A percentile compares a stretch with the other conserved stretches of the same genome.
These are phyloP conservation scores for Talaromyces amestolkiae DNA, from an alignment of 2,329 filamentous ascomycete genomes.

Conservation along the genomic window DNA sequence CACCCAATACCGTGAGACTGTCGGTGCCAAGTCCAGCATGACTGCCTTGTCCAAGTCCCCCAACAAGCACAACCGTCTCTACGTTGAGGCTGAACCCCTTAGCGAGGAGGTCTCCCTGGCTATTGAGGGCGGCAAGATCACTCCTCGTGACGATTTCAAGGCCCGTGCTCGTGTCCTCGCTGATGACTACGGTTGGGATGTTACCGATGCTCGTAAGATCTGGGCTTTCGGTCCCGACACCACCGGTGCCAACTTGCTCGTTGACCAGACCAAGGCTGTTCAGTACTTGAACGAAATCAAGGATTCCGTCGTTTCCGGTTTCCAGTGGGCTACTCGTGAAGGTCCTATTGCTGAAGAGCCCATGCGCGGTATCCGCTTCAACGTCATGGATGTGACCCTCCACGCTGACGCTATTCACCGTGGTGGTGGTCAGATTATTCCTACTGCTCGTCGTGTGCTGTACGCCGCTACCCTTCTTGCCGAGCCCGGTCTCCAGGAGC, in stretches of 20 bases:
- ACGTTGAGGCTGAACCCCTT: constrained; percentile 88
- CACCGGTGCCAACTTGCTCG: constrained; percentile 93
- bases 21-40: constrained; percentile 79
- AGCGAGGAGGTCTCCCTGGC: constrained; percentile 85
- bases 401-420: constrained; percentile 99
- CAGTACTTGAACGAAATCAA: constrained; percentile 99
- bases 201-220: constrained; percentile 99
- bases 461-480: constrained; percentile 91
- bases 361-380: constrained; percentile 95
- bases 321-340: constrained; percentile 99
- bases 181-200: constrained; percentile 98
- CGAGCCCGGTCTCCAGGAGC: constrained; percentile 88
- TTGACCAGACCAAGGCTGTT: constrained; percentile 99
- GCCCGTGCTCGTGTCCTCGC: constrained; percentile 91
- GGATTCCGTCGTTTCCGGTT: constrained; percentile 98
- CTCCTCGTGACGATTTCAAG: constrained; percentile 98
- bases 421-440: constrained; percentile 98
- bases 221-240: constrained; percentile 99
- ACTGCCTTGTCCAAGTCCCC: constrained; percentile 98
- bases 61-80: constrained; percentile 99
- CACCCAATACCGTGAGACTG: constrained; percentile 97
- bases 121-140: constrained; percentile 90
- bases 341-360: constrained; percentile 97
- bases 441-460: constrained; percentile 93
- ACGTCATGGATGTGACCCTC: constrained; percentile 98